Conservation (phyloP, 169 alveolate species). For the Plasmodium vivax region DNA sequence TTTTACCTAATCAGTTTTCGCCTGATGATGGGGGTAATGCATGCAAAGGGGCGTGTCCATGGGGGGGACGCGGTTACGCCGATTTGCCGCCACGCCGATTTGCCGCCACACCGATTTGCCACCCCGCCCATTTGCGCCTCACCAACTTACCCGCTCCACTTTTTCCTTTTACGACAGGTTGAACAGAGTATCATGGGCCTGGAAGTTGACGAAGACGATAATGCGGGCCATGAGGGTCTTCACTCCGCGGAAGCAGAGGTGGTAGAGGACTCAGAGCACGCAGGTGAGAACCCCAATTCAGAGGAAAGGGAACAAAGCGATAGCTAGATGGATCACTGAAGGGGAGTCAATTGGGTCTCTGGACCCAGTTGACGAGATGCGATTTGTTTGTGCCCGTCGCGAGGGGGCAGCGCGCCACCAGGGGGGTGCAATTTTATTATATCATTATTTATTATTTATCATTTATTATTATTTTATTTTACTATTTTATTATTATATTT, state of each 20-base stretch:
- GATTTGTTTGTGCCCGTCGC: too few relatives aligned
- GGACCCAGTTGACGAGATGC: background rate
- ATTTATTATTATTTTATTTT: too few relatives aligned
- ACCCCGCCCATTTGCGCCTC: background rate
- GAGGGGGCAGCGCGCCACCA: background rate
- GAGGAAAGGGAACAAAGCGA: background rate
- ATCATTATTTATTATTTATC: too few relatives aligned
- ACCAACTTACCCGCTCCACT: background rate
- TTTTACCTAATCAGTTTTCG: background rate
- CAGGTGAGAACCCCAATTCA: too few relatives aligned
- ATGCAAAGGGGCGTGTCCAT: background rate
- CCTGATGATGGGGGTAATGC: background rate
- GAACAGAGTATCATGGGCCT: background rate
- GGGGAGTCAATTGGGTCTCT: background rate
- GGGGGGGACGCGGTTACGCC: background rate
- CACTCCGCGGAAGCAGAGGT: background rate
- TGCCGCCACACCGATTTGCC: background rate
- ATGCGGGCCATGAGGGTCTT: background rate
- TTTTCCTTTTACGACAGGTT: background rate
- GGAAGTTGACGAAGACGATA: background rate
- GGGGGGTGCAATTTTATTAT: background rate
- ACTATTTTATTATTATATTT: too few relatives aligned
- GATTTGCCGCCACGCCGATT: background rate
- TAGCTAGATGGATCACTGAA: background rate
- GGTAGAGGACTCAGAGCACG: background rate